These are phyloP conservation scores for Talaromyces pinophilus DNA, from an alignment of 2,329 filamentous ascomycete genomes.

Conservation along the genomic window DNA sequence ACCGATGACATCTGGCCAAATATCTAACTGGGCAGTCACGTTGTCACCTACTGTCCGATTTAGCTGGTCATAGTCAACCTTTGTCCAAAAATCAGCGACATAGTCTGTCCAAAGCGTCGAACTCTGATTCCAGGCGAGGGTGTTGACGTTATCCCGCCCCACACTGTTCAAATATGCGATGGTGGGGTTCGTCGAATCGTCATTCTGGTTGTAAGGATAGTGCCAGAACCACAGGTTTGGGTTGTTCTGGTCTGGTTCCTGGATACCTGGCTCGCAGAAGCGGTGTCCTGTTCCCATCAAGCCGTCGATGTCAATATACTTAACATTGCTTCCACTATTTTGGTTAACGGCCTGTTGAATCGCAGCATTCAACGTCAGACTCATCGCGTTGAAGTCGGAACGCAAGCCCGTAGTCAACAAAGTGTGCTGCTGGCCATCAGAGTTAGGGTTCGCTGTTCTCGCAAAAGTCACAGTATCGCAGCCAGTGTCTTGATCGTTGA, in stretches of 20 bases:
- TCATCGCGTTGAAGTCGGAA: slow-evolving; percentile 9
- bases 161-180: slow-evolving; percentile 11
- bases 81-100: slow-evolving; percentile 4
- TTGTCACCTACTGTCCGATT: slow-evolving; percentile 8
- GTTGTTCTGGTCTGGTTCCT: slow-evolving; percentile 13
- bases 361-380: slow-evolving; percentile 7
- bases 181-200: slow-evolving; percentile 5
- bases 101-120: slow-evolving; percentile 5
- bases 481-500: slow-evolving; percentile 1
- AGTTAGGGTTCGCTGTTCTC: slow-evolving; percentile 6
- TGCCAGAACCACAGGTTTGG: slow-evolving; percentile 10
- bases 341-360: slow-evolving; percentile 10
- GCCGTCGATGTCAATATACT: slow-evolving; percentile 12
- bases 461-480: slow-evolving; percentile 13
- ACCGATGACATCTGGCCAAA: slow-evolving; percentile 11
- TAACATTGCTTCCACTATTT: slow-evolving; percentile 12
- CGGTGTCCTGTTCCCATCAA: slow-evolving; percentile 8
- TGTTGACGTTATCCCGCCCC: slow-evolving; percentile 1
- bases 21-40: slow-evolving; percentile 1
- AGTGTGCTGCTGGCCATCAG: slow-evolving; percentile 14
- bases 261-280: slow-evolving; percentile 12
- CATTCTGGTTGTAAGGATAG: slow-evolving; percentile 15
- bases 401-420: slow-evolving; percentile 11
- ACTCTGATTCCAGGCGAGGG: slow-evolving; percentile 8
- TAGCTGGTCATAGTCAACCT: slow-evolving; percentile 11